Conservation (phyloP, 228 moss, liverwort and hornwort species). For the Sphagnum magellanicum region DNA sequence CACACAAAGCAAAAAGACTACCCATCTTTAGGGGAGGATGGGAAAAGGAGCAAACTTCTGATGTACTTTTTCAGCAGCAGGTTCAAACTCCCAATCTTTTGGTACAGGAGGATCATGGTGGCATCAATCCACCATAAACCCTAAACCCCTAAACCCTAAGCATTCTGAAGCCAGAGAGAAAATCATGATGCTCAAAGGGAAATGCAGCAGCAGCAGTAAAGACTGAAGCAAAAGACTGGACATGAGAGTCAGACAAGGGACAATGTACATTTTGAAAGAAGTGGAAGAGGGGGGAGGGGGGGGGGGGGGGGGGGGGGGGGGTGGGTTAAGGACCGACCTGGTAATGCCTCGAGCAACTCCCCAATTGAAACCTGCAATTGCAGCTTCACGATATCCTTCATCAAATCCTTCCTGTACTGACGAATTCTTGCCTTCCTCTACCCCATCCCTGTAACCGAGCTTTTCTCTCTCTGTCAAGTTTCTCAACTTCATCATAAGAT, state of each 20-base stretch:
- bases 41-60: no score
- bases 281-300: no score
- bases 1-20: background rate
- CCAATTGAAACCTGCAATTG: constrained; percentile 60
- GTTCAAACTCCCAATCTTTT: background rate
- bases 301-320: background rate
- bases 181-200: background rate
- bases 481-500: background rate
- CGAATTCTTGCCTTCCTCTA: constrained; percentile 68
- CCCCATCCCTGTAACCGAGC: constrained; percentile 88
- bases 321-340: constrained; percentile 10
- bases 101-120: no score
- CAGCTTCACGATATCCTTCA: constrained; percentile 55
- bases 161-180: background rate
- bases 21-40: background rate
- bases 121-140: no score
- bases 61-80: background rate
- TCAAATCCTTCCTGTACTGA: constrained; percentile 79
- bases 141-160: no score
- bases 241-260: background rate
- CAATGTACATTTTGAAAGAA: no score
- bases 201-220: background rate
- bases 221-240: background rate
- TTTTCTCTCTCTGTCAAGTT: constrained; percentile 22
- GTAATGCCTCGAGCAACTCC: constrained; percentile 72